Base-by-base conservation (phyloP, 352 stramenopile species). In the Phytophthora brassicae region DNA sequence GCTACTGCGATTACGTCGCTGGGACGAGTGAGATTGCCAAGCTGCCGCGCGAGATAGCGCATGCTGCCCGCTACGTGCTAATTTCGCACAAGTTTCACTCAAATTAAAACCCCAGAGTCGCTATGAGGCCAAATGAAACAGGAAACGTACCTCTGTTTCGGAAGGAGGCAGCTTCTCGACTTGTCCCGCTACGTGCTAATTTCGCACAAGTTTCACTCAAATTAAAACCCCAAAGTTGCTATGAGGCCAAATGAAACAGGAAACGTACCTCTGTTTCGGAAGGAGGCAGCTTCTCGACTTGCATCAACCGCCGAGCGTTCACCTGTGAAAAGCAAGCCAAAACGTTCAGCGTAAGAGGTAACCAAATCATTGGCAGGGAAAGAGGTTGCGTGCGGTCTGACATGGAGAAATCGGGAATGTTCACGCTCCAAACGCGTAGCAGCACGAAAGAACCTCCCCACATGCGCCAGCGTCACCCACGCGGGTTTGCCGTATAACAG, bases 391-490 rank as follows among this genome's bases (percentile, higher is more conserved):
- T 60, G 46, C 7, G 23, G 9, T 26, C 56, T 62, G 38, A 89
- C 80, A 59, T 88, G 74, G 24, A 88, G 64, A 35, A 81, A 88
- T 8, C 72, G 51, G 1, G 77, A 69, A 52, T 90, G 77, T 38
- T 82, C 69, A 17, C 70, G 66, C 60, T 90, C 81, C 42, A 90
- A 84, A 11, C 59, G 58, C 5, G 67, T 57, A 12, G 78, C 81
- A 4, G 78, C 76, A 20, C 77, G 75, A 44, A 79, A 84, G 48
- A 88, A 87, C 4, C 72, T 61, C n/a, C 74, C 77, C 39, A 88
- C 63, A 38, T 84, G 78, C 13, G 77, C 79, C 36, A 85, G 72
- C 16, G 74, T 84, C 45, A 84, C 72, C 63, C 78, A 86, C 45
- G 68, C 47, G 6, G 81, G 77, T 49, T 78, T 88, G 1, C 68